Conservation (phyloP, 106 monocot genomes). For the Acorus calamus region DNA sequence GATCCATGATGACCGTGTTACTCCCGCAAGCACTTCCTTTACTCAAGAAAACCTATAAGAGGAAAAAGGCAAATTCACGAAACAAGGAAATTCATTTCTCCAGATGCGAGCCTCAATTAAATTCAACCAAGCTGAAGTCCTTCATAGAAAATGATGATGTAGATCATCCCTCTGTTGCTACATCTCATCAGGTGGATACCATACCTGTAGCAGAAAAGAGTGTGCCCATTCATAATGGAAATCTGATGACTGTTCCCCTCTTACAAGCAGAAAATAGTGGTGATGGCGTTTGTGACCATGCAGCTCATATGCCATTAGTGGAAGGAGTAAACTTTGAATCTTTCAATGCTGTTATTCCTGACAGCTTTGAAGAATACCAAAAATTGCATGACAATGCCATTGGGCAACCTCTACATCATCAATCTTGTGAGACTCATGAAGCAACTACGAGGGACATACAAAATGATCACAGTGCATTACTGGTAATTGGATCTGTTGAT, state of each 20-base stretch:
- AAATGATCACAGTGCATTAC: too few relatives aligned
- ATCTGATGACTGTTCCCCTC: background rate
- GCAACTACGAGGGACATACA: constrained; percentile 3
- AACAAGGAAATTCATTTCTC: constrained; percentile 8
- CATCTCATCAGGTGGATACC: constrained; percentile 16
- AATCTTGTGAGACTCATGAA: constrained; percentile 8
- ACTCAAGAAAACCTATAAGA: constrained; percentile 58
- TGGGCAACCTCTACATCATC: background rate
- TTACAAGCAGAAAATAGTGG: constrained; percentile 6
- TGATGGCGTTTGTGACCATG: background rate
- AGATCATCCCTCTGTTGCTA: background rate
- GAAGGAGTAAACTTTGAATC: constrained; percentile 13
- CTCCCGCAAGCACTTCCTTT: constrained; percentile 90
- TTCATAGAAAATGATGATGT: constrained; percentile 4
- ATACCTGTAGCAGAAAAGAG: too few relatives aligned
- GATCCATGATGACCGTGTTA: constrained; percentile 82
- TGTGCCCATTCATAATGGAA: too few relatives aligned
- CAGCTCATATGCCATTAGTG: constrained; percentile 15
- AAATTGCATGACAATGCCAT: constrained; percentile 6
- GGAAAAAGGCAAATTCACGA: constrained; percentile 26
- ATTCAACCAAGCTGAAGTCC: constrained; percentile 4
- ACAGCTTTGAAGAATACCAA: constrained; percentile 66
- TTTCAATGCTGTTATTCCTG: constrained; percentile 33
- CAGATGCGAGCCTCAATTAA: constrained; percentile 7
- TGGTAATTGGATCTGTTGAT: too few relatives aligned